Conservation (phyloP, 192 early-diverging fungal genomes). For the Podila clonocystis region DNA sequence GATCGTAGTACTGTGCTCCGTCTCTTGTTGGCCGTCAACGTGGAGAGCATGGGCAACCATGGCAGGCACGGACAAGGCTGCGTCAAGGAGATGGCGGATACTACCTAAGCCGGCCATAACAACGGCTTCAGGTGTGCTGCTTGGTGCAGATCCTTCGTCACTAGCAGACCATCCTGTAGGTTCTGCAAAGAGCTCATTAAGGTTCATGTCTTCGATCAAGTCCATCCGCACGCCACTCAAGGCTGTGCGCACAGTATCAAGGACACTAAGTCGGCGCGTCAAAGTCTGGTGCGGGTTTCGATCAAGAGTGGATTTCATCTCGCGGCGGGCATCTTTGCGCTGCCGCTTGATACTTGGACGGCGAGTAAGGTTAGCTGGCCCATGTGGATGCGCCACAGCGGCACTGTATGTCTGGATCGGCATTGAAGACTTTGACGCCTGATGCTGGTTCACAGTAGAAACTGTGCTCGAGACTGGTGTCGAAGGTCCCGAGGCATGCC, state of each 20-base stretch:
- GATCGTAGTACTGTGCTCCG: not conserved
- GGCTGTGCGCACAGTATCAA: not conserved
- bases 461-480: not conserved
- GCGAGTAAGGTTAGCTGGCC: too few relatives aligned
- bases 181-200: not conserved
- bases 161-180: not conserved
- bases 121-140: not conserved
- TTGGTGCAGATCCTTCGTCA: not conserved
- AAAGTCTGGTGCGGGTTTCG: not conserved
- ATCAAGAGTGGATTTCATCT: too few relatives aligned
- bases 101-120: not conserved
- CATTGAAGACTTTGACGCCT: too few relatives aligned
- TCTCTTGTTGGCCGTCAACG: not conserved
- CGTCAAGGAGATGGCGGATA: not conserved
- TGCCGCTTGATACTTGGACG: too few relatives aligned
- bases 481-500: not conserved
- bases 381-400: not conserved
- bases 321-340: too few relatives aligned
- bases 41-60: not conserved
- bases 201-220: not conserved
- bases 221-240: not conserved
- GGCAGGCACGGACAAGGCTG: not conserved
- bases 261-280: not conserved
- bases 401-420: too few relatives aligned
- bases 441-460: too few relatives aligned